A percentile compares a stretch with the other conserved stretches of the same genome.
These are phyloP conservation scores for Wallacemonas sp. DNA, from an alignment of 208 protist species.

Conservation along the genomic window DNA sequence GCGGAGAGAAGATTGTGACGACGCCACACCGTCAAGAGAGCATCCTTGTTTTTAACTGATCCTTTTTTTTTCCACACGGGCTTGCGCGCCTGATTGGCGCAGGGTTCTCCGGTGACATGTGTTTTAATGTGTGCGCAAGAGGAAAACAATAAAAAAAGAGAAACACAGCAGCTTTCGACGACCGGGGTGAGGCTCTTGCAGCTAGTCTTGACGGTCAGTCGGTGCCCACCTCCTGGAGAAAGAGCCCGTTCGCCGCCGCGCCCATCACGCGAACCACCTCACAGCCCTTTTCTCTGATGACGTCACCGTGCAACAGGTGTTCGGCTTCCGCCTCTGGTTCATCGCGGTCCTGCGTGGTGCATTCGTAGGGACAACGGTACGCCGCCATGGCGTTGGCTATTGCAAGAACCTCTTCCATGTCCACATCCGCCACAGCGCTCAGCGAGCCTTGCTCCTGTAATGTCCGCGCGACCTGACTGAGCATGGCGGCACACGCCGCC, in stretches of 20 bases:
- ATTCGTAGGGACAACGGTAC: conserved; percentile 16
- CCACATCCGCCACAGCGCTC: conserved; percentile 11
- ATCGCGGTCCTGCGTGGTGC: background rate
- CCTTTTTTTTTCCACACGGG: no score
- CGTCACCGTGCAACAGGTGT: conserved; percentile 40
- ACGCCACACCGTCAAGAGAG: background rate
- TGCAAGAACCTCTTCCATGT: conserved; percentile 14
- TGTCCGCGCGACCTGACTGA: conserved; percentile 22
- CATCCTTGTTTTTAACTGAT: no score
- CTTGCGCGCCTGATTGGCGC: no score
- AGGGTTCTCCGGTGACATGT: no score
- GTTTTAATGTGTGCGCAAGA: no score
- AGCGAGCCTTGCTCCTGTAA: conserved; percentile 15
- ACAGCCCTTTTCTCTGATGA: conserved; percentile 63
- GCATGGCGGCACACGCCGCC: conserved; percentile 66
- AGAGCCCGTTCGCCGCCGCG: background rate
- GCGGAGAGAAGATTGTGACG: background rate
- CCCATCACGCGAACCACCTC: conserved; percentile 30
- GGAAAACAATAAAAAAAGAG: conserved; percentile 4
- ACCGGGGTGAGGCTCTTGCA: no score
- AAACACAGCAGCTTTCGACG: conserved; percentile 1
- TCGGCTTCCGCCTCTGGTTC: background rate
- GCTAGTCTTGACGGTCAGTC: no score
- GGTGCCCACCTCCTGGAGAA: background rate
- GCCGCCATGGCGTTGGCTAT: conserved; percentile 37